Conservation (phyloP, 768 basidiomycete genomes). For the Crepidotus variabilis region DNA sequence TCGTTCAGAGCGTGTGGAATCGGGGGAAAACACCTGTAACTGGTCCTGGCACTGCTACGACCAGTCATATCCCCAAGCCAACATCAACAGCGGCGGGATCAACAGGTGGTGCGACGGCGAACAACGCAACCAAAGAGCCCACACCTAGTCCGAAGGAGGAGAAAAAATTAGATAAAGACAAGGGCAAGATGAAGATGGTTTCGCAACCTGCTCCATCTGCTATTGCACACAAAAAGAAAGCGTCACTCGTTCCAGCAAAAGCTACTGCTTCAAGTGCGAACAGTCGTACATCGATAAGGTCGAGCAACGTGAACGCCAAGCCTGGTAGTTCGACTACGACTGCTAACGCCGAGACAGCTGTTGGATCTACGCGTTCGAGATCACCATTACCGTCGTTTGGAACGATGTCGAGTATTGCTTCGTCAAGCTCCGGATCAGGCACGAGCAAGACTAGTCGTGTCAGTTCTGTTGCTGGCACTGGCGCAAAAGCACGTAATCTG, state of each 20-base stretch:
- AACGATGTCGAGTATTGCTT: slow-evolving; percentile 12
- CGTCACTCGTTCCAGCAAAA: slow-evolving; percentile 17
- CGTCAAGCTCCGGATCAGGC: slow-evolving; percentile 4
- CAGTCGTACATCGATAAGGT: neutral
- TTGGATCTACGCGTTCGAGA: slow-evolving; percentile 19
- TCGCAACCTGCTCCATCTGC: slow-evolving; percentile 8
- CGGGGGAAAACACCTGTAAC: slow-evolving; percentile 38
- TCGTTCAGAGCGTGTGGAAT: slow-evolving; percentile 75
- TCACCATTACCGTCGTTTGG: slow-evolving; percentile 25
- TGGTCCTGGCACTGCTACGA: slow-evolving; percentile 9
- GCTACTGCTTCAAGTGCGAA: slow-evolving; percentile 13
- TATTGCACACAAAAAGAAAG: slow-evolving; percentile 16
- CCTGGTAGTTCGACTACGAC: neutral
- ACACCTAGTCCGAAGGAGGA: slow-evolving; percentile 13
- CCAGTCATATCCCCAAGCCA: slow-evolving; percentile 24
- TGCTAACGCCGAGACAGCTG: neutral
- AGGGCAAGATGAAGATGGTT: slow-evolving; percentile 10
- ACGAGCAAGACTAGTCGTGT: neutral
- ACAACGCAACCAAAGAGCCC: neutral
- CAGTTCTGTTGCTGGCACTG: slow-evolving; percentile 17
- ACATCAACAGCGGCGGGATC: slow-evolving; percentile 8
- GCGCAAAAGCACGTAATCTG: slow-evolving; percentile 16
- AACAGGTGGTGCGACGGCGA: neutral
- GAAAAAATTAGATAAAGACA: neutral
- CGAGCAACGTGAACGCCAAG: neutral